Evolutionary conservation across 164 flowering plant species (phyloP).

Genomic region (Euptelea pleiosperma): DNA sequence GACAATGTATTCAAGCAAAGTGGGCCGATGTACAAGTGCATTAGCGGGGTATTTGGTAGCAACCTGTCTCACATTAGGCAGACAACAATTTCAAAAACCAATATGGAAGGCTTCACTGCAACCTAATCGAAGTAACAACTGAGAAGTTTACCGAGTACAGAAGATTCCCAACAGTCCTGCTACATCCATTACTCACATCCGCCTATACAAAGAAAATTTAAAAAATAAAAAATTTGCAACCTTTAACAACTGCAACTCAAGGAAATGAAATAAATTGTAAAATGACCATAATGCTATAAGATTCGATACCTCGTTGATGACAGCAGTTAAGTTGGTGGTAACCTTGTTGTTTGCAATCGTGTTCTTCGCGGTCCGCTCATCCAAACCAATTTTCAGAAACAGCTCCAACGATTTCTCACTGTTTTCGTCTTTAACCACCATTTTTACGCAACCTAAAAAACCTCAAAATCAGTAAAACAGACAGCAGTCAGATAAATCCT

Average conservation of each 20-base stretch:
- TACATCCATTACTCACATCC: conserved; percentile 64
- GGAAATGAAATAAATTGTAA: no score
- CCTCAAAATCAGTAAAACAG: no score
- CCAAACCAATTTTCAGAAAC: conserved; percentile 71
- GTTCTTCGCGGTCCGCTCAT: conserved; percentile 69
- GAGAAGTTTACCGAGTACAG: conserved; percentile 61
- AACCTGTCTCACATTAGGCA: conserved; percentile 47
- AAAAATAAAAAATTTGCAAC: no score
- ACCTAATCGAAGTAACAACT: no score
- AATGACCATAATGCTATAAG: no score
- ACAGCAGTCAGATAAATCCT: no score
- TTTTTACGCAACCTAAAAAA: no score
- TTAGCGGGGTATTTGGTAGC: conserved; percentile 85
- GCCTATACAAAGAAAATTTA: conserved; percentile 50
- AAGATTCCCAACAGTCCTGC: conserved; percentile 65
- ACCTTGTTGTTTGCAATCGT: conserved; percentile 82
- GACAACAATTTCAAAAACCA: conserved; percentile 2
- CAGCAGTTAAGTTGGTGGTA: conserved; percentile 62
- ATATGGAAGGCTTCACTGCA: no score
- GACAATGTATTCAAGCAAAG: conserved; percentile 55
- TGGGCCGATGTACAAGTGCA: conserved; percentile 80
- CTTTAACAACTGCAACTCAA: no score
- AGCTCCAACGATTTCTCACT: conserved; percentile 36
- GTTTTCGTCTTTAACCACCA: conserved; percentile 40
- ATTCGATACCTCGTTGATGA: conserved; percentile 65